A percentile compares a stretch with the other conserved stretches of the same genome.
These are phyloP conservation scores for Pseudopediastrum boryanum DNA, from an alignment of 139 green algal species.

Conservation along the genomic window DNA sequence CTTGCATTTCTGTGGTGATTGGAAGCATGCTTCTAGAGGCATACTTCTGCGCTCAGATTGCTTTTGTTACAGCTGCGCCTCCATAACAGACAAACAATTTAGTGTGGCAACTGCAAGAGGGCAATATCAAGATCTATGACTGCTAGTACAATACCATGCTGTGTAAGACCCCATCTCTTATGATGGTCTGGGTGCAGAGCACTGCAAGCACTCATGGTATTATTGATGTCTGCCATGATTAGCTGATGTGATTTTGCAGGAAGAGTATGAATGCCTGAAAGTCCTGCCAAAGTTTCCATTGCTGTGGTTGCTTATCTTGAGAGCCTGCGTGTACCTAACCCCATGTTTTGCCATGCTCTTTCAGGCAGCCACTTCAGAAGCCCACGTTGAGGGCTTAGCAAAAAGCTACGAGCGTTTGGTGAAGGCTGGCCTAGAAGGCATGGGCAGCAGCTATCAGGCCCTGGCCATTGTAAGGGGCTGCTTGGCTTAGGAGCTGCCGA, in stretches of 20 bases:
- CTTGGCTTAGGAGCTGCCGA: no score
- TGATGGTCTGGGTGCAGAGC: not conserved
- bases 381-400: slow-evolving; percentile 42
- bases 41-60: no score
- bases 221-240: not conserved
- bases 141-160: no score
- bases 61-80: no score
- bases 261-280: no score
- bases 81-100: no score
- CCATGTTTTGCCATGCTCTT: not conserved
- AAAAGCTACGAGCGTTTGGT: slow-evolving; percentile 46
- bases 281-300: no score
- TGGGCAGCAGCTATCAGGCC: slow-evolving; percentile 66
- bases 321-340: not conserved
- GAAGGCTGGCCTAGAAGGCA: slow-evolving; percentile 36
- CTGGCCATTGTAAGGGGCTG: slow-evolving; percentile 27
- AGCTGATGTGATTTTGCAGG: not conserved
- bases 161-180: no score
- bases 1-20: no score
- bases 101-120: no score
- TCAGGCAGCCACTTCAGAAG: slow-evolving; percentile 14
- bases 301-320: not conserved
- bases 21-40: no score
- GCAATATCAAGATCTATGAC: no score
- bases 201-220: not conserved